phyloP scores from a whole-genome alignment of 768 basidiomycete genomes.

The Boletellus ananas region DNA sequence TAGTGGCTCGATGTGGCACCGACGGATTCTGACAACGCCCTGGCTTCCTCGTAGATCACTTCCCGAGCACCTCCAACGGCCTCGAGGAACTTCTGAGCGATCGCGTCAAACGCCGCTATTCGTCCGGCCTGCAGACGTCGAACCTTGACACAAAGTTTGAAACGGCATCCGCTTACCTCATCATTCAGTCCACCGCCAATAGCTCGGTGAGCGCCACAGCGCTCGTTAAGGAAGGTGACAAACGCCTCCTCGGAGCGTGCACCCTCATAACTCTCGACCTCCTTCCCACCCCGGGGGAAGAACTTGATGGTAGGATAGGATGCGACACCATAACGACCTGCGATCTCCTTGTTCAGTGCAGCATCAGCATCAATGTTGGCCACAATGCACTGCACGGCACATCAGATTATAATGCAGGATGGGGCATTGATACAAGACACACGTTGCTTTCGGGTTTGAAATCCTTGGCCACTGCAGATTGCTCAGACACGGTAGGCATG shows the following conservation, averaged over 20 bases:
- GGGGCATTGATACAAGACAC: conserved; percentile 17
- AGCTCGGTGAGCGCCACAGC: conserved; percentile 81
- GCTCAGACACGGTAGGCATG: not conserved
- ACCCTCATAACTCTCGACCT: conserved; percentile 63
- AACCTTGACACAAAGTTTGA: not conserved
- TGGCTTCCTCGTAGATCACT: conserved; percentile 65
- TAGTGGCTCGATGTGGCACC: conserved; percentile 70
- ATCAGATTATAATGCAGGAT: conserved; percentile 5
- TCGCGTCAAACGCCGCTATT: conserved; percentile 65
- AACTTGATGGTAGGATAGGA: conserved; percentile 96
- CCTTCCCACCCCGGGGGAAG: conserved; percentile 73
- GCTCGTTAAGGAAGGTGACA: conserved; percentile 75
- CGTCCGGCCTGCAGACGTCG: conserved; percentile 67
- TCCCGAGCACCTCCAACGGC: conserved; percentile 54
- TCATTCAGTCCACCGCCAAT: conserved; percentile 79
- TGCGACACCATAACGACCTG: conserved; percentile 63
- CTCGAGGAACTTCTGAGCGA: conserved; percentile 73
- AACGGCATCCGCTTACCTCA: conserved; percentile 38
- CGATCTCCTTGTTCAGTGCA: conserved; percentile 68
- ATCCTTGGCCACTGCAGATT: conserved; percentile 57
- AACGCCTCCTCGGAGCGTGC: conserved; percentile 74
- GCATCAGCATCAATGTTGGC: conserved; percentile 92
- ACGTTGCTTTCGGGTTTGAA: conserved; percentile 79
- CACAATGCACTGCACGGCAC: conserved; percentile 63
- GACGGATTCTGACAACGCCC: conserved; percentile 42